Percentiles rank a stretch among this genome's conserved stretches.
Evolutionary conservation across 768 basidiomycete species (phyloP).

Genomic region (Tylopilus cervinicoccineus): DNA sequence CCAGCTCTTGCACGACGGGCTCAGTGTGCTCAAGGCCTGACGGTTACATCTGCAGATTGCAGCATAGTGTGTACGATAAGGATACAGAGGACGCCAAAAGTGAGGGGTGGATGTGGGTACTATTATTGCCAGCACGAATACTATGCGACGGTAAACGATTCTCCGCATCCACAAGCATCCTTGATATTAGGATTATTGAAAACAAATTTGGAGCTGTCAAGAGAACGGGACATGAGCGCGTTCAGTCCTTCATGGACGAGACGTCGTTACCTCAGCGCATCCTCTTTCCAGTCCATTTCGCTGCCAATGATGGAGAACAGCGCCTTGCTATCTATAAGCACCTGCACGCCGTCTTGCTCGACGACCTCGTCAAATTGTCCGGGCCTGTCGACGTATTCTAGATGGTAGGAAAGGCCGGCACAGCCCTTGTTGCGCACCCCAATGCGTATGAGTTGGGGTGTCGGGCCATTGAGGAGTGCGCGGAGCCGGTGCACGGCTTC

Average conservation of each 20-base stretch:
- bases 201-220: constrained; percentile 66
- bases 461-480: constrained; percentile 73
- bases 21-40: neutral
- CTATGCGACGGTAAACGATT: constrained; percentile 70
- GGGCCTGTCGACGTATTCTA: constrained; percentile 91
- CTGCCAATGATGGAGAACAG: constrained; percentile 97
- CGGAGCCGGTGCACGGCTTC: constrained; percentile 69
- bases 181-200: constrained; percentile 92
- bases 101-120: constrained; percentile 10
- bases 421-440: constrained; percentile 98
- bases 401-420: constrained; percentile 78
- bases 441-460: constrained; percentile 89
- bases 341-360: constrained; percentile 89
- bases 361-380: constrained; percentile 95
- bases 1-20: constrained; percentile 9
- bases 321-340: constrained; percentile 95
- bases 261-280: constrained; percentile 63
- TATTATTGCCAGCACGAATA: constrained; percentile 8
- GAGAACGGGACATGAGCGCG: constrained; percentile 3
- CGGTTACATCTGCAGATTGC: constrained; percentile 10
- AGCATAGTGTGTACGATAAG: constrained; percentile 20
- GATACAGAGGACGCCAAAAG: constrained; percentile 24
- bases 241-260: neutral
- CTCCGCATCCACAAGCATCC: constrained; percentile 93
- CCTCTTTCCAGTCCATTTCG: constrained; percentile 99